Base-by-base conservation (phyloP, 352 stramenopile species). In the Phytophthora chlamydospora region DNA sequence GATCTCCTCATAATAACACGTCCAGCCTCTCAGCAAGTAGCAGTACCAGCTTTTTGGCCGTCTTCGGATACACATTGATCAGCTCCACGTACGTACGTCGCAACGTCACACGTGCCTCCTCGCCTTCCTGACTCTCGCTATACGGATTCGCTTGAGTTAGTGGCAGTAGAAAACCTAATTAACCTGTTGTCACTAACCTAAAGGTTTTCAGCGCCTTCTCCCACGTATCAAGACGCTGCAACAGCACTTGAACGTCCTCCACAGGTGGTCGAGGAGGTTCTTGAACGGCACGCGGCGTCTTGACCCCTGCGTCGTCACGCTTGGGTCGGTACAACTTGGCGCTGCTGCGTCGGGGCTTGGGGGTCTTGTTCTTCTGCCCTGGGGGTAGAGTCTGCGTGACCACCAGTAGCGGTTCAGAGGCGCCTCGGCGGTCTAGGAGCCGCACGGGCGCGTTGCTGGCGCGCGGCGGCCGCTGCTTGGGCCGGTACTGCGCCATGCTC, bases 61-160 rank as follows among this genome's bases (percentile, higher is more conserved):
- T 66, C 34, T 66, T 69, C 0, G 73, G 58, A 34, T 83, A 76
- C 36, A 51, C 45, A 10, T 63, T 64, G 32, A 88, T 64, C 24
- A 84, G 58, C 31, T 82, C 68, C 7, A 62, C 65, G 39, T 76
- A 84, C 17, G 68, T 50, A n/a, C 40, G 27, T 31, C 74, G 71
- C 33, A 83, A 60, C 2, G 61, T 57, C 11, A 42, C 31, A 7
- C 47, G 40, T 24, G 51, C 33, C 32, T 62, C 45, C 1, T 13
- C 36, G 3, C 12, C 42, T 9, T 56, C 47, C 29, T 71, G 33
- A 2, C 46, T 29, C 0, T 70, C 48, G 17, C 65, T 73, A 10
- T 14, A 36, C 34, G 35, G n/a, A 29, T 29, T 29, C 24, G 24
- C 24, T 29, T 6, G 24, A 1, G 24, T 29, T 29, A 29, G 24